phyloP scores from a whole-genome alignment of 495 filamentous ascomycete genomes.

The Neurospora sp. region DNA sequence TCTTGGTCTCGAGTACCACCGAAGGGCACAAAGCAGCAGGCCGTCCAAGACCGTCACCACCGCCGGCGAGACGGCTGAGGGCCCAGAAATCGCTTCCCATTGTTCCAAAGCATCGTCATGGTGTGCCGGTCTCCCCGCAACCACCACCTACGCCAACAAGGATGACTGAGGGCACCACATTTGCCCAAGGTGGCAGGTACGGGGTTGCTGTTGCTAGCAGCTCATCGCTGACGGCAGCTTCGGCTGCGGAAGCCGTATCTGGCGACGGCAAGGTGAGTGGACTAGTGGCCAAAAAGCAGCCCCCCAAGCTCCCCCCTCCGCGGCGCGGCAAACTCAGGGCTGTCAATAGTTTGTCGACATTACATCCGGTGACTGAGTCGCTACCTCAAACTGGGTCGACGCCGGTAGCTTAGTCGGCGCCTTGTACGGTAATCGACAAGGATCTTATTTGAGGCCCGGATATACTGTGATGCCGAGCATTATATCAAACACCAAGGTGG shows the following conservation, averaged over 20 bases:
- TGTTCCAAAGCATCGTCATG: slow-evolving; percentile 38
- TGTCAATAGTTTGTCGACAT: background rate
- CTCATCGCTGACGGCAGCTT: background rate
- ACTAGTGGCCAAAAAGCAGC: slow-evolving; percentile 35
- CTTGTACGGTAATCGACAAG: background rate
- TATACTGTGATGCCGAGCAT: background rate
- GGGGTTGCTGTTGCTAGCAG: background rate
- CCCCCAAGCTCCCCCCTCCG: slow-evolving; percentile 45
- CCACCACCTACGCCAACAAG: slow-evolving; percentile 10
- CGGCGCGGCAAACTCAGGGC: slow-evolving; percentile 21
- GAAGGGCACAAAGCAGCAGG: slow-evolving; percentile 1
- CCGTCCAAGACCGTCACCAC: slow-evolving; percentile 3
- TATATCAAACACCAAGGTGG: background rate
- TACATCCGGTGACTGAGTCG: background rate
- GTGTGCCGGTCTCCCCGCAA: slow-evolving; percentile 27
- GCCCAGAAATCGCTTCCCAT: slow-evolving; percentile 35
- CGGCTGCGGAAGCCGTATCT: background rate
- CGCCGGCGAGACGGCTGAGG: slow-evolving; percentile 18
- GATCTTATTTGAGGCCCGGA: background rate
- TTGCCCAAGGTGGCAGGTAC: background rate
- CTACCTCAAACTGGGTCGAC: slow-evolving; percentile 5
- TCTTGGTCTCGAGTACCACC: slow-evolving; percentile 1
- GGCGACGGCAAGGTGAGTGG: slow-evolving; percentile 15
- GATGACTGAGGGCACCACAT: background rate
- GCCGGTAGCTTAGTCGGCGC: background rate